These are phyloP conservation scores for Pichia sp. DNA, from an alignment of 1,139 yeast species.

Conservation along the genomic window DNA sequence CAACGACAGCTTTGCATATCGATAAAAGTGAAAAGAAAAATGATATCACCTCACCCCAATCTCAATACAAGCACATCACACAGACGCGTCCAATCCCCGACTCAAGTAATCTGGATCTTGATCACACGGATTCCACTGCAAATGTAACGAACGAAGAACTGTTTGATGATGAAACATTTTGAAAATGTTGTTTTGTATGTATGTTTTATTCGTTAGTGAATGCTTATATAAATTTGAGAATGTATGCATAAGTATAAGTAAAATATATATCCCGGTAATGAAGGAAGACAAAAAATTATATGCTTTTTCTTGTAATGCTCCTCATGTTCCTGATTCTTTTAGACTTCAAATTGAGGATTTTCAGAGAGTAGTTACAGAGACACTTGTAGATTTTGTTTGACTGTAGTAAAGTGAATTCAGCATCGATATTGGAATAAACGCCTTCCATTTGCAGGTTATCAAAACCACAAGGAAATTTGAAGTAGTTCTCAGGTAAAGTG, in stretches of 20 bases:
- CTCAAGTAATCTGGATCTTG: not conserved
- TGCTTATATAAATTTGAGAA: too few species aligned
- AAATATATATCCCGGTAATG: too few species aligned
- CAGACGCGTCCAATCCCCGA: not conserved
- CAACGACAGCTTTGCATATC: not conserved
- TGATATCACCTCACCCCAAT: not conserved
- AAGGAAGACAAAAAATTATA: too few species aligned
- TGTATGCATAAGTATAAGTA: too few species aligned
- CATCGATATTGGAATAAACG: constrained; percentile 5
- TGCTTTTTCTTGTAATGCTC: not conserved
- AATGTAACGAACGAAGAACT: constrained; percentile 3
- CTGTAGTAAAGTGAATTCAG: not conserved
- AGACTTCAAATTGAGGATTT: constrained; percentile 2
- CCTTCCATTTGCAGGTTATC: constrained; percentile 1
- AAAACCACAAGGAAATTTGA: constrained; percentile 1
- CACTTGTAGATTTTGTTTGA: not conserved
- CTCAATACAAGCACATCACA: not conserved
- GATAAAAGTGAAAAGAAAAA: not conserved
- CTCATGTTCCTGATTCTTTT: constrained; percentile 2
- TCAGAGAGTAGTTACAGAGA: constrained; percentile 1
- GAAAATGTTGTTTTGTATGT: not conserved
- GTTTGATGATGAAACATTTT: constrained; percentile 15
- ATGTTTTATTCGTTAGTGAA: too few species aligned
- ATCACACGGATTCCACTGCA: not conserved
- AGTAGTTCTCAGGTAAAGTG: not conserved